Base-by-base conservation (phyloP, 225 moss, liverwort and hornwort genomes). In the Rhytidiadelphus loreus region DNA sequence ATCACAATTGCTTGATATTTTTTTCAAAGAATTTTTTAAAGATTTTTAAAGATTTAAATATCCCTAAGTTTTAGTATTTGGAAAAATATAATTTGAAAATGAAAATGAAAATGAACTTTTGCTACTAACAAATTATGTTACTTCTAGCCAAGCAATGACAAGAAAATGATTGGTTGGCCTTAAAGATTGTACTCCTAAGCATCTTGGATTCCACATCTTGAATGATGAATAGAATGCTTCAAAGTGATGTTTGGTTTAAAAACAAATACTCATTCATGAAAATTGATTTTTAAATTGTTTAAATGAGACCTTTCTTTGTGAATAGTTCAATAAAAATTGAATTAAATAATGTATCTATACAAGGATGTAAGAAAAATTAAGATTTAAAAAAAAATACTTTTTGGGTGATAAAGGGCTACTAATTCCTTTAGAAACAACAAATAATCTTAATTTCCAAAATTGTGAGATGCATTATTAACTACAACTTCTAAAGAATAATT, bases 261-360 rank as follows among this genome's bases (percentile, higher is more conserved):
- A 72, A 28, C 4, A 44, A 72, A 16, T 72, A 29, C 3, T 44
- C 10, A 16, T 44, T 72, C 17, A 44, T 29, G 5, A 17, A 44
- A 44, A 72, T 17, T 72, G 6, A 72, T 72, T 28, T 3, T 16
- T 72, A 3, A 29, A 44, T 44, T 0, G 1, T 29, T 73, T 18
- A 18, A 46, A 46, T 46, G 18, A 4, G 17, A 73, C 3, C 6
- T 11, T 18, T 46, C 0, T 11, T 4, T 46, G 10, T 0, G 2
- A 72, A 8, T 17, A 44, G 2, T 72, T 28, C 1, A 1, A 29
- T 46, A 11, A 46, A n/a, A 73, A 29, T 17, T 17, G 11, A 73
- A 25, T 39, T 15, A 69, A 70, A 25, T 23, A 70, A 41, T 70
- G 2, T 7, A 7, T 24, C 4, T 20, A 1, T 11, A 19, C 20